Conservation (phyloP, 2,329 filamentous ascomycete species). For the Penicillium olsonii region DNA sequence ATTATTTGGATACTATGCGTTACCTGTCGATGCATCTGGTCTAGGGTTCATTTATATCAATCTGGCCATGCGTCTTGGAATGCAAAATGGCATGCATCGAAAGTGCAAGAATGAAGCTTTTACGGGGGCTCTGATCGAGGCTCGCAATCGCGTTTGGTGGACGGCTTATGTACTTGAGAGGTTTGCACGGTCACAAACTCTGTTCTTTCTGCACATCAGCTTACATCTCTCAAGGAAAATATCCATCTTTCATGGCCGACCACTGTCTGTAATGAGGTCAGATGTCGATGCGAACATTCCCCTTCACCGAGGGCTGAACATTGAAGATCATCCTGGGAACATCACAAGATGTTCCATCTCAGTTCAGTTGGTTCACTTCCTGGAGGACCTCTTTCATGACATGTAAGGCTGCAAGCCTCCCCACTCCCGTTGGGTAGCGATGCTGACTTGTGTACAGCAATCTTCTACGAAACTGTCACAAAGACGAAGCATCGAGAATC, state of each 20-base stretch:
- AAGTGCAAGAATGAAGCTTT: slow-evolving; percentile 46
- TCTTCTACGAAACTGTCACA: slow-evolving; percentile 16
- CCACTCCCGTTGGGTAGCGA: too few species aligned
- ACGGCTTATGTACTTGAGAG: slow-evolving; percentile 54
- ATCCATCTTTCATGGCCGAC: slow-evolving; percentile 54
- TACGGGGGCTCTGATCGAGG: slow-evolving; percentile 46
- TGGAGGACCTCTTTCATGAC: slow-evolving; percentile 24
- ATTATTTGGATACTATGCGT: slow-evolving; percentile 53
- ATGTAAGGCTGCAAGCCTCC: slow-evolving; percentile 14
- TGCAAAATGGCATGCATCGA: slow-evolving; percentile 59
- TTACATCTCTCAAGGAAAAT: slow-evolving; percentile 41
- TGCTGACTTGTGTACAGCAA: slow-evolving; percentile 24
- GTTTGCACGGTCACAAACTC: too few species aligned
- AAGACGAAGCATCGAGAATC: slow-evolving; percentile 7
- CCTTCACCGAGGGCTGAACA: slow-evolving; percentile 8
- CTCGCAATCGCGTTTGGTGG: slow-evolving; percentile 56
- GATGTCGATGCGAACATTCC: slow-evolving; percentile 54
- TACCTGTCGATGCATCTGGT: slow-evolving; percentile 54
- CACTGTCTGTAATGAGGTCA: slow-evolving; percentile 50
- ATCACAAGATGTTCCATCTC: slow-evolving; percentile 41
- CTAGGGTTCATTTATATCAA: slow-evolving; percentile 55
- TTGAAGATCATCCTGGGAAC: slow-evolving; percentile 33
- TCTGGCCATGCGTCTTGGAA: slow-evolving; percentile 53
- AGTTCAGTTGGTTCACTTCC: slow-evolving; percentile 17
- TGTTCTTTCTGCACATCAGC: too few species aligned